phyloP scores from a whole-genome alignment of 225 moss, liverwort and hornwort genomes.

The Rhytidiadelphus loreus region DNA sequence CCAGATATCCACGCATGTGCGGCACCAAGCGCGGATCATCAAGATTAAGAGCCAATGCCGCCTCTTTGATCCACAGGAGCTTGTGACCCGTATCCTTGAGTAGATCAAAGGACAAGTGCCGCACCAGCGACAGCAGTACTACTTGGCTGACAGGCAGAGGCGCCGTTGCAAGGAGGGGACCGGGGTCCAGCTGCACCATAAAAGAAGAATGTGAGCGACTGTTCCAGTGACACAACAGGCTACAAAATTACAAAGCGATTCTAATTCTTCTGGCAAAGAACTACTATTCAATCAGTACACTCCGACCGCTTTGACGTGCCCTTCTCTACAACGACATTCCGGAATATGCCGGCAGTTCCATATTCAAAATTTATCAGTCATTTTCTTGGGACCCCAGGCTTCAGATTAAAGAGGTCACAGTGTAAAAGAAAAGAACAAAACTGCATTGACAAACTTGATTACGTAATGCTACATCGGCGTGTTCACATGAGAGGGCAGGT shows the following conservation, averaged over 20 bases:
- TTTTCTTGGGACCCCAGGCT: background rate
- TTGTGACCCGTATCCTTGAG: constrained; percentile 58
- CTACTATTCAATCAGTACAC: background rate
- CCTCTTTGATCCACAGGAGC: constrained; percentile 73
- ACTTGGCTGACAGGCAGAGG: constrained; percentile 68
- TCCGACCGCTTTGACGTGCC: background rate
- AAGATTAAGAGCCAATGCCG: constrained; percentile 63
- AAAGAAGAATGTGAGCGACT: background rate
- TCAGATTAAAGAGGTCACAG: background rate
- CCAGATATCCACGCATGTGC: constrained; percentile 57
- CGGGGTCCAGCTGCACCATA: constrained; percentile 43
- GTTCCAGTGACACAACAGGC: background rate
- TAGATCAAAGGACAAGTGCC: constrained; percentile 60
- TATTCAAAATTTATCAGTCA: background rate
- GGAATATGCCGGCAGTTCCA: background rate
- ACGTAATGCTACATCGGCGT: background rate
- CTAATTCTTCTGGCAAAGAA: background rate
- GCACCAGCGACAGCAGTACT: constrained; percentile 59
- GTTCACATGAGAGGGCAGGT: background rate
- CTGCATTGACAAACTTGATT: background rate
- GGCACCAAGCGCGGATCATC: constrained; percentile 52
- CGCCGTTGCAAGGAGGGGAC: constrained; percentile 31
- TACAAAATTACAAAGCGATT: background rate
- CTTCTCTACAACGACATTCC: background rate
- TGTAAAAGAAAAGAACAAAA: background rate